Evolutionary conservation across 129 eudicot species (phyloP).

Genomic region (Apium graveolens): DNA sequence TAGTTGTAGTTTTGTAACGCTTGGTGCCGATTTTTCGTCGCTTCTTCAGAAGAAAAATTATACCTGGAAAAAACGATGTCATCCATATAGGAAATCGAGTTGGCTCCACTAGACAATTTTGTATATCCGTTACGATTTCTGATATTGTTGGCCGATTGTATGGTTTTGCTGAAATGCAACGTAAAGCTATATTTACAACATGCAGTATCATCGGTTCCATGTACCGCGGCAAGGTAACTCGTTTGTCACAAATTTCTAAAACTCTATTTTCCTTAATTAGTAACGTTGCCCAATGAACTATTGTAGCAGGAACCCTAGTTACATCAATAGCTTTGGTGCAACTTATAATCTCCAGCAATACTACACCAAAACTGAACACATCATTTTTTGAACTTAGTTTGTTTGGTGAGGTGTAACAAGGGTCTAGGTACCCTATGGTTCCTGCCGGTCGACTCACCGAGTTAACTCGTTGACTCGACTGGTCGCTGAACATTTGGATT

Average conservation of each 20-base stretch:
- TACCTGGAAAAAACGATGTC: constrained; percentile 13
- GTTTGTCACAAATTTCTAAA: constrained; percentile 40
- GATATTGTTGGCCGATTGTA: constrained; percentile 49
- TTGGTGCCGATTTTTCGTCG: constrained; percentile 12
- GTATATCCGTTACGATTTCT: constrained; percentile 39
- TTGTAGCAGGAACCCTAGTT: constrained; percentile 36
- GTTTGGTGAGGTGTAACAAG: constrained; percentile 58
- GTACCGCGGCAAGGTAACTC: constrained; percentile 31
- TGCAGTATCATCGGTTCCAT: constrained; percentile 33
- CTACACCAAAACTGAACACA: constrained; percentile 64
- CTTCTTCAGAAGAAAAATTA: constrained; percentile 18
- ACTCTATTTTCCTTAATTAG: constrained; percentile 18
- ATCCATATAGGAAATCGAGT: constrained; percentile 27
- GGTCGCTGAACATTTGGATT: constrained; percentile 2
- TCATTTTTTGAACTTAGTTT: constrained; percentile 58
- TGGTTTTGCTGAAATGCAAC: constrained; percentile 36
- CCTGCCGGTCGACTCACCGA: constrained; percentile 53
- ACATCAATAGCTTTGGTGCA: constrained; percentile 57
- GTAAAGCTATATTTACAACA: constrained; percentile 37
- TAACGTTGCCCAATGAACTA: constrained; percentile 55
- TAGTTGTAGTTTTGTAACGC: constrained; percentile 2
- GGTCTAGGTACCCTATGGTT: constrained; percentile 75
- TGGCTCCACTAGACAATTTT: constrained; percentile 15
- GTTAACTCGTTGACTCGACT: constrained; percentile 20
- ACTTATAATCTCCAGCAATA: constrained; percentile 59